These are phyloP conservation scores for Aspergillus taichungensis DNA, from an alignment of 495 filamentous ascomycete genomes.

Conservation along the genomic window DNA sequence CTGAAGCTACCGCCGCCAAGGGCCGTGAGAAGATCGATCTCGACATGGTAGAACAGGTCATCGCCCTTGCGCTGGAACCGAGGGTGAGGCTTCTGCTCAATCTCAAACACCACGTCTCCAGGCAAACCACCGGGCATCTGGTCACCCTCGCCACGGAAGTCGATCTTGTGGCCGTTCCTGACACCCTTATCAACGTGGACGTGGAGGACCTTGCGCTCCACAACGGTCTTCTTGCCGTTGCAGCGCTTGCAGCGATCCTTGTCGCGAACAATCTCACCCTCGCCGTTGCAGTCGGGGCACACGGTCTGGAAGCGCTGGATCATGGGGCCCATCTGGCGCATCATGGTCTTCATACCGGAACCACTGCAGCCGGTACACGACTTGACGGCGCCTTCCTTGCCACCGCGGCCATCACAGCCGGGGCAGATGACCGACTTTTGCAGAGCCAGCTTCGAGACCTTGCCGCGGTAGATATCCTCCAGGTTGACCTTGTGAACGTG, in stretches of 20 bases:
- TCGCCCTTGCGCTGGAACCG: conserved; percentile 95
- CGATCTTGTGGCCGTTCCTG: conserved; percentile 85
- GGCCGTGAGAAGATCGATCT: conserved; percentile 94
- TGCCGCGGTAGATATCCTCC: conserved; percentile 96
- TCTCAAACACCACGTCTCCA: conserved; percentile 94
- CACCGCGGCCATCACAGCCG: conserved; percentile 90
- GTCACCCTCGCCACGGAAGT: conserved; percentile 94
- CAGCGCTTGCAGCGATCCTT: conserved; percentile 95
- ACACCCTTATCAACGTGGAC: conserved; percentile 96
- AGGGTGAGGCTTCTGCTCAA: conserved; percentile 93
- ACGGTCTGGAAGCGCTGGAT: conserved; percentile 99
- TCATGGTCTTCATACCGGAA: conserved; percentile 98
- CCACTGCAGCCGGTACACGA: conserved; percentile 86
- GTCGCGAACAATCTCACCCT: conserved; percentile 91
- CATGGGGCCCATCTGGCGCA: conserved; percentile 99
- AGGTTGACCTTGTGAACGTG: conserved; percentile 97
- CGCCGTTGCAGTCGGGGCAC: conserved; percentile 94
- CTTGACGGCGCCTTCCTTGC: conserved; percentile 94
- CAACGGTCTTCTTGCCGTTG: conserved; percentile 91
- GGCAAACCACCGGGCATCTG: conserved; percentile 88
- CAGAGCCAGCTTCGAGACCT: conserved; percentile 92
- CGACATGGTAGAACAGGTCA: conserved; percentile 89
- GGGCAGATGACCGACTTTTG: conserved; percentile 97
- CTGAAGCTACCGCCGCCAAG: conserved; percentile 80
- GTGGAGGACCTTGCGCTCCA: conserved; percentile 96